Evolutionary conservation across 352 stramenopile species (phyloP).

Genomic region (Phytopythium vexans): DNA sequence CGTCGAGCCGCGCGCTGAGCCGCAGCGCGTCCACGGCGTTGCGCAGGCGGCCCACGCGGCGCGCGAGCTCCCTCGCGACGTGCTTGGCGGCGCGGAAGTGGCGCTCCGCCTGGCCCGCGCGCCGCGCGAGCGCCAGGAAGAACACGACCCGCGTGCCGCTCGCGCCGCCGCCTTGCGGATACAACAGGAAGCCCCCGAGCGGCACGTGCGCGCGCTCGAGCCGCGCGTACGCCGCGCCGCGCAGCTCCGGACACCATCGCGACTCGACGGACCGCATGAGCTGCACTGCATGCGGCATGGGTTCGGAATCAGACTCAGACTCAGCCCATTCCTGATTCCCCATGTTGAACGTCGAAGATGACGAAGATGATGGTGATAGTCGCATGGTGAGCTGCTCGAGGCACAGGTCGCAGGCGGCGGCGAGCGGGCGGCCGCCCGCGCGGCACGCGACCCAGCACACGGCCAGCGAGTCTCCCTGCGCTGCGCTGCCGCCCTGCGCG

Average conservation of each 20-base stretch:
- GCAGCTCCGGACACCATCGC: constrained; percentile 60
- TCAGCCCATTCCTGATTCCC: constrained; percentile 18
- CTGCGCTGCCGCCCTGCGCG: constrained; percentile 1
- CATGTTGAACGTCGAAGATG: neutral
- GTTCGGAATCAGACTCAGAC: constrained; percentile 2
- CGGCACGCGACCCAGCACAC: constrained; percentile 73
- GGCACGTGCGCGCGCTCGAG: constrained; percentile 58
- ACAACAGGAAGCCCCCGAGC: constrained; percentile 67
- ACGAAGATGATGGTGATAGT: constrained; percentile 9
- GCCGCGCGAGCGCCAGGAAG: constrained; percentile 50
- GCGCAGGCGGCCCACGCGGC: constrained; percentile 40
- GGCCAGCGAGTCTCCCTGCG: constrained; percentile 41
- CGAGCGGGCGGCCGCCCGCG: constrained; percentile 48
- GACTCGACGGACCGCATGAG: constrained; percentile 67
- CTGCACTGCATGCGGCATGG: constrained; percentile 58
- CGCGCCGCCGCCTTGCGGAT: constrained; percentile 52
- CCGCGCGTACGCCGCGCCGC: constrained; percentile 37
- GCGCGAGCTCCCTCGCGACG: constrained; percentile 55
- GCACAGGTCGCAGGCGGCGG: constrained; percentile 72
- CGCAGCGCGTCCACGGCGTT: constrained; percentile 63
- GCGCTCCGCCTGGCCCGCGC: constrained; percentile 30
- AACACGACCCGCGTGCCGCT: constrained; percentile 69
- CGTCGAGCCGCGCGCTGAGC: constrained; percentile 59
- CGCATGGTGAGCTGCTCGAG: constrained; percentile 70
- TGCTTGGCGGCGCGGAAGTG: constrained; percentile 62